Conservation (phyloP, 2,329 filamentous ascomycete genomes). For the Stagonosporopsis tanaceti region DNA sequence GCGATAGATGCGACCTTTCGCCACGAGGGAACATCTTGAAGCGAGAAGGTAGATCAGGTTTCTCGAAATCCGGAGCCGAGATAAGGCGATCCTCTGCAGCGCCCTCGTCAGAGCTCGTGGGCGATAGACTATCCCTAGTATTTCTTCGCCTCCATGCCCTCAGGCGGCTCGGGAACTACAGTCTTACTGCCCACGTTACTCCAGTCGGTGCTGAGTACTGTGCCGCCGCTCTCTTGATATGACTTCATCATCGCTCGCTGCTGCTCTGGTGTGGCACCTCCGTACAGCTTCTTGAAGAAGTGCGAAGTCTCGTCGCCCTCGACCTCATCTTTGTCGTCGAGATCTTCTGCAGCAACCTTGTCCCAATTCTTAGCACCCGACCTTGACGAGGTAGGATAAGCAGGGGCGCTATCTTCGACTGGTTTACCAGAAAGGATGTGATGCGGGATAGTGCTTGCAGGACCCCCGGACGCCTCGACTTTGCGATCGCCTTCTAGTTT, state of each 20-base stretch:
- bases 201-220: conserved; percentile 92
- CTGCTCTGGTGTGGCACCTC: conserved; percentile 77
- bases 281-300: conserved; percentile 93
- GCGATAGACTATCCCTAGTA: conserved; percentile 53
- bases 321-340: conserved; percentile 62
- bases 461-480: conserved; percentile 17
- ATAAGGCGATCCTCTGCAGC: neutral
- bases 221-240: conserved; percentile 92
- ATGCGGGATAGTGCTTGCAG: conserved; percentile 24
- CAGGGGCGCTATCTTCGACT: conserved; percentile 54
- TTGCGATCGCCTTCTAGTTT: conserved; percentile 57
- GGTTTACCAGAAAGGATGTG: conserved; percentile 32
- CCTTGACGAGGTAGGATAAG: conserved; percentile 87
- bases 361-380: conserved; percentile 93
- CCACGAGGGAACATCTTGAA: no score
- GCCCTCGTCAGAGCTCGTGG: neutral
- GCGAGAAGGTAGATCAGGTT: neutral
- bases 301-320: conserved; percentile 71
- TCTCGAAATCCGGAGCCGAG: neutral
- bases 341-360: conserved; percentile 66
- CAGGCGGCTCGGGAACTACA: conserved; percentile 77
- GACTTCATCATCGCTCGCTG: conserved; percentile 98
- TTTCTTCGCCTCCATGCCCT: conserved; percentile 79
- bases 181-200: conserved; percentile 74
- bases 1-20: neutral